phyloP scores from a whole-genome alignment of 495 filamentous ascomycete species.

The Usnea hakonensis region DNA sequence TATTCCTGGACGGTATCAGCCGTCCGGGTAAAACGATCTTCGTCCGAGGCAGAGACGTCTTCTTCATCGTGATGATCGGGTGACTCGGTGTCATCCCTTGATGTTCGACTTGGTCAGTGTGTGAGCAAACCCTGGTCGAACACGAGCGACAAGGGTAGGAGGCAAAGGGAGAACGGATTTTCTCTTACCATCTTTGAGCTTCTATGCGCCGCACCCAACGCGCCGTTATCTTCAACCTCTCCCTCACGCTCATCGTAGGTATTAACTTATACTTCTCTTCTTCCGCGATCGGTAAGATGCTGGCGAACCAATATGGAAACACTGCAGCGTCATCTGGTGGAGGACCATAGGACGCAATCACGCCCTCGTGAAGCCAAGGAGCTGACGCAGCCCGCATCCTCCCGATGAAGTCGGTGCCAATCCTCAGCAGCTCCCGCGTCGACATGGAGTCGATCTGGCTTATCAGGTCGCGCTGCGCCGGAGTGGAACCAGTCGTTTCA shows the following conservation, averaged over 20 bases:
- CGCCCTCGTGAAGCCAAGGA: constrained; percentile 63
- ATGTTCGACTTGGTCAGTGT: constrained; percentile 12
- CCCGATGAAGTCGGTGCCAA: constrained; percentile 57
- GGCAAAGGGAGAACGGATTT: neutral
- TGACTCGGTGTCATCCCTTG: constrained; percentile 14
- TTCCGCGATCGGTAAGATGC: constrained; percentile 66
- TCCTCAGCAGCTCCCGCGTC: constrained; percentile 58
- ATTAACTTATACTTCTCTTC: constrained; percentile 73
- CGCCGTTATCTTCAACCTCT: constrained; percentile 70
- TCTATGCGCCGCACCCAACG: constrained; percentile 69
- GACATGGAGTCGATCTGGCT: constrained; percentile 52
- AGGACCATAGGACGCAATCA: constrained; percentile 66
- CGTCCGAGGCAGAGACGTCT: constrained; percentile 4
- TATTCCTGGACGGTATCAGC: constrained; percentile 4
- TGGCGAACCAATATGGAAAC: constrained; percentile 90
- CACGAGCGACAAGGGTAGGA: constrained; percentile 18
- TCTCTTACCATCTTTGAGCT: constrained; percentile 57
- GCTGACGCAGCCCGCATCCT: constrained; percentile 58
- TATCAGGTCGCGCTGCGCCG: constrained; percentile 25
- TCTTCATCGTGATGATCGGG: constrained; percentile 15
- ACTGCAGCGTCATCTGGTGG: constrained; percentile 64
- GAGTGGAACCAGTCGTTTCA: constrained; percentile 36
- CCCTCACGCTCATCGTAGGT: constrained; percentile 62
- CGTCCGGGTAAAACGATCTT: neutral
- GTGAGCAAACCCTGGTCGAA: constrained; percentile 17